Percentiles rank a stretch among this genome's conserved stretches.
These are phyloP conservation scores for Lojkania enalia DNA, from an alignment of 2,329 filamentous ascomycete genomes.

Conservation along the genomic window DNA sequence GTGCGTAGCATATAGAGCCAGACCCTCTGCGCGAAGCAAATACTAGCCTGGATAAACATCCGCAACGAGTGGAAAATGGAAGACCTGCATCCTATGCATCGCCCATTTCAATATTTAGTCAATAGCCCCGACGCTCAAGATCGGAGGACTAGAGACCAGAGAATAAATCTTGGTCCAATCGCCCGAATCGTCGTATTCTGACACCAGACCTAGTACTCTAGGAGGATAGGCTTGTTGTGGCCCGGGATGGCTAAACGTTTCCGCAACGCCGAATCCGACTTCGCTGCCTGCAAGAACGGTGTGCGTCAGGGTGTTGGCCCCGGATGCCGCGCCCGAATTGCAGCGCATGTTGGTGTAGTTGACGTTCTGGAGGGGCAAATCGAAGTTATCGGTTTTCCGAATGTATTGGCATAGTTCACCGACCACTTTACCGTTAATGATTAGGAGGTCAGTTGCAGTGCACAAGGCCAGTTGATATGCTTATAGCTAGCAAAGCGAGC, in stretches of 20 bases:
- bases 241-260: slow-evolving; percentile 46
- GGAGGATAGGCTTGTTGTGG: slow-evolving; percentile 35
- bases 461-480: slow-evolving; percentile 10
- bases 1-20: slow-evolving; percentile 27
- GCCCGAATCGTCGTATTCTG: slow-evolving; percentile 27
- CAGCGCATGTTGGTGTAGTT: slow-evolving; percentile 30
- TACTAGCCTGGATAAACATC: slow-evolving; percentile 47
- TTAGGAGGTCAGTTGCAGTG: slow-evolving; percentile 35
- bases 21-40: slow-evolving; percentile 49
- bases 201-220: slow-evolving; percentile 20
- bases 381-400: slow-evolving; percentile 27
- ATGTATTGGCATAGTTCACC: slow-evolving; percentile 30
- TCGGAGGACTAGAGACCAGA: slow-evolving; percentile 18
- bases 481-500: no score
- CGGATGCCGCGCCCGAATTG: slow-evolving; percentile 24
- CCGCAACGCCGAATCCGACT: slow-evolving; percentile 52
- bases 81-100: slow-evolving; percentile 28
- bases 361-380: slow-evolving; percentile 27
- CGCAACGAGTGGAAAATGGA: slow-evolving; percentile 43
- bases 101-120: slow-evolving; percentile 28
- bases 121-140: slow-evolving; percentile 50
- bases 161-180: slow-evolving; percentile 33
- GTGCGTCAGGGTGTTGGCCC: slow-evolving; percentile 29
- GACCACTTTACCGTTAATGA: slow-evolving; percentile 30
- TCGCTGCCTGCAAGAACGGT: slow-evolving; percentile 45